These are phyloP conservation scores for Amyloporia xantha DNA, from an alignment of 768 basidiomycete species.

Conservation along the genomic window DNA sequence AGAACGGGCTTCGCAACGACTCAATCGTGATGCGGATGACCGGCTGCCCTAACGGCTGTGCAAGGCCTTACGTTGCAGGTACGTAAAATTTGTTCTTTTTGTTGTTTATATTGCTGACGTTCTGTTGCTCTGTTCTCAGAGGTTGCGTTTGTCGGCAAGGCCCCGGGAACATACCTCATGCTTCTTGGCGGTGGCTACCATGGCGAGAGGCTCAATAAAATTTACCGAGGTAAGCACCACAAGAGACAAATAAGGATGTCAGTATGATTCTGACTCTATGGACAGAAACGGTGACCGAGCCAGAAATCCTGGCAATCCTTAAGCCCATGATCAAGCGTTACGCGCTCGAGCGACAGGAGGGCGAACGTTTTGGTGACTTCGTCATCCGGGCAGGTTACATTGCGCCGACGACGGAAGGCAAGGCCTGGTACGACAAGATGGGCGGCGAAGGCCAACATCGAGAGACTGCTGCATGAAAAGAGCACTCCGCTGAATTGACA, in stretches of 20 bases:
- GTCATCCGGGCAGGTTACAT: conserved; percentile 91
- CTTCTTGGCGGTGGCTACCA: conserved; percentile 93
- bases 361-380: conserved; percentile 94
- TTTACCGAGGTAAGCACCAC: conserved; percentile 66
- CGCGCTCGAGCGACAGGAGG: conserved; percentile 77
- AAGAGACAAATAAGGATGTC: no score
- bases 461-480: conserved; percentile 23
- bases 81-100: conserved; percentile 20
- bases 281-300: conserved; percentile 80
- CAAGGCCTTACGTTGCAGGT: conserved; percentile 89
- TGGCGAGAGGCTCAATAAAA: conserved; percentile 93
- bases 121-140: conserved; percentile 38
- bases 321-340: conserved; percentile 92
- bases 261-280: background rate
- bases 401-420: conserved; percentile 75
- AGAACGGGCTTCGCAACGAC: conserved; percentile 88
- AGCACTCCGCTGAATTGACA: no score
- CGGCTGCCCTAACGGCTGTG: conserved; percentile 92
- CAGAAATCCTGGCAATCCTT: conserved; percentile 86
- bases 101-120: no score
- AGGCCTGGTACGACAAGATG: conserved; percentile 78
- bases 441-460: conserved; percentile 67
- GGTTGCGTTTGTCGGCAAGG: conserved; percentile 95
- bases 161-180: conserved; percentile 89
- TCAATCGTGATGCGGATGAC: conserved; percentile 99